phyloP scores from a whole-genome alignment of 257 asterid genomes.

The Paraleonurus japonicus region DNA sequence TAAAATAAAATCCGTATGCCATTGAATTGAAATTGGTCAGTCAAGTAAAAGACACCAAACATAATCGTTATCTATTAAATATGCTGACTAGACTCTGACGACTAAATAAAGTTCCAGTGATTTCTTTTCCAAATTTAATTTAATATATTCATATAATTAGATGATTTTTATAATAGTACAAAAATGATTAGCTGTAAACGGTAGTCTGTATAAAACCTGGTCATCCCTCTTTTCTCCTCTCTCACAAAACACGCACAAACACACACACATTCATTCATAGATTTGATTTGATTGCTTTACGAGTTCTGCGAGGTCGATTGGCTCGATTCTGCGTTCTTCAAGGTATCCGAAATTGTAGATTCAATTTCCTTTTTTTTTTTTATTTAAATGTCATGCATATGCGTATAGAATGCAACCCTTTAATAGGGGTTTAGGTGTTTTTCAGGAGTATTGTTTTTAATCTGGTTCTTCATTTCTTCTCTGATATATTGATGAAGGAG shows the following conservation, averaged over 20 bases:
- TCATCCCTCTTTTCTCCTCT: background rate
- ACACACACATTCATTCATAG: background rate
- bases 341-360: background rate
- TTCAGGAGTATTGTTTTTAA: background rate
- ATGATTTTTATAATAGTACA: background rate
- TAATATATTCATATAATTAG: background rate
- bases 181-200: slow-evolving; percentile 30
- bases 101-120: background rate
- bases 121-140: slow-evolving; percentile 7
- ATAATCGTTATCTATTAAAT: background rate
- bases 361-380: background rate
- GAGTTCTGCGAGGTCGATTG: background rate
- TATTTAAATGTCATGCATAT: background rate
- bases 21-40: background rate
- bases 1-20: background rate
- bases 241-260: background rate
- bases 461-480: slow-evolving; percentile 14
- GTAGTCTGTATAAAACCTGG: slow-evolving; percentile 15
- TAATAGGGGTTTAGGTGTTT: background rate
- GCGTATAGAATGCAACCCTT: no score
- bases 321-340: background rate
- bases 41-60: background rate
- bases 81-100: background rate
- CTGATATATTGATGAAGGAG: no score
- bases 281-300: background rate